Conservation (phyloP, 1,284 basidiomycete genomes). For the Trametes pubescens region DNA sequence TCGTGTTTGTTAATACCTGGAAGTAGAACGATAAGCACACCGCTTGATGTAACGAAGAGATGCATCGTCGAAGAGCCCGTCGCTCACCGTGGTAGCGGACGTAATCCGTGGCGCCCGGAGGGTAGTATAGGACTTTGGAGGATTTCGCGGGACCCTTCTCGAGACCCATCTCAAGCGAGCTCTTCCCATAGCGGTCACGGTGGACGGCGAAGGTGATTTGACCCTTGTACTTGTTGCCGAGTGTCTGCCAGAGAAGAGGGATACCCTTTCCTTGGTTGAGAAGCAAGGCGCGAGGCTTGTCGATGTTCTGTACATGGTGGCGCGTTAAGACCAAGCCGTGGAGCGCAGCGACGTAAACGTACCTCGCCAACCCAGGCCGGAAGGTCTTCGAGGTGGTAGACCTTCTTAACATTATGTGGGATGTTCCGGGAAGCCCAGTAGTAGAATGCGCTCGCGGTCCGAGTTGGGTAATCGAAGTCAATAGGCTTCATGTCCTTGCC, state of each 20-base stretch:
- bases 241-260: slow-evolving; percentile 86
- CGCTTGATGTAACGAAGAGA: background rate
- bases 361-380: slow-evolving; percentile 71
- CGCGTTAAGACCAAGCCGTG: background rate
- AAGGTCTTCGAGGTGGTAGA: slow-evolving; percentile 67
- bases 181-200: slow-evolving; percentile 70
- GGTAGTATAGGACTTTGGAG: slow-evolving; percentile 73
- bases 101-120: slow-evolving; percentile 60
- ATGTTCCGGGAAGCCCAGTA: slow-evolving; percentile 82
- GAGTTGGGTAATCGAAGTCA: slow-evolving; percentile 75
- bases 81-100: slow-evolving; percentile 66
- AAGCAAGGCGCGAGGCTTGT: slow-evolving; percentile 74
- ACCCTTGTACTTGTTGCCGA: slow-evolving; percentile 77
- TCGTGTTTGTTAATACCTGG: slow-evolving; percentile 71
- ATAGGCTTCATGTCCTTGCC: slow-evolving; percentile 72
- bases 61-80: background rate
- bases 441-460: slow-evolving; percentile 78
- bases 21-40: background rate
- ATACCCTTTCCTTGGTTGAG: slow-evolving; percentile 80
- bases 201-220: slow-evolving; percentile 74
- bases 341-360: slow-evolving; percentile 30
- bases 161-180: slow-evolving; percentile 63
- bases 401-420: slow-evolving; percentile 71
- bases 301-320: slow-evolving; percentile 50
- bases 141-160: slow-evolving; percentile 61